Conservation (phyloP, 129 eudicot species). For the Helianthus annuus region HanXRQr2.0-SUNRISE NC_035440.2:104185595-104186094, state of each 20-base stretch:
- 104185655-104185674: not conserved
- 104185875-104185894: slow-evolving; percentile 49
- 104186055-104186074: slow-evolving; percentile 52
- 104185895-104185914: slow-evolving; percentile 43
- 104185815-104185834: slow-evolving; percentile 22
- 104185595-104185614: not conserved
- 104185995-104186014: slow-evolving; percentile 47
- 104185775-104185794: slow-evolving; percentile 43
- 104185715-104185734: not conserved
- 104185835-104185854: slow-evolving; percentile 45
- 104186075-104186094: slow-evolving; percentile 30
- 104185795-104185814: slow-evolving; percentile 51
- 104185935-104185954: slow-evolving; percentile 12
- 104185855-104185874: slow-evolving; percentile 53
- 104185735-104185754: not conserved
- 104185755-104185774: not conserved
- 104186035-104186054: slow-evolving; percentile 58
- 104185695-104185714: too few relatives aligned
- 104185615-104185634: not conserved
- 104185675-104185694: not conserved
- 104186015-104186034: slow-evolving; percentile 60
- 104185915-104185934: slow-evolving; percentile 19
- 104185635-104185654: not conserved
- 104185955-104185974: slow-evolving; percentile 37
- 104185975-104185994: slow-evolving; percentile 39